Conservation (phyloP, 2,329 filamentous ascomycete genomes). For the Teratosphaeria epicoccoides region DNA sequence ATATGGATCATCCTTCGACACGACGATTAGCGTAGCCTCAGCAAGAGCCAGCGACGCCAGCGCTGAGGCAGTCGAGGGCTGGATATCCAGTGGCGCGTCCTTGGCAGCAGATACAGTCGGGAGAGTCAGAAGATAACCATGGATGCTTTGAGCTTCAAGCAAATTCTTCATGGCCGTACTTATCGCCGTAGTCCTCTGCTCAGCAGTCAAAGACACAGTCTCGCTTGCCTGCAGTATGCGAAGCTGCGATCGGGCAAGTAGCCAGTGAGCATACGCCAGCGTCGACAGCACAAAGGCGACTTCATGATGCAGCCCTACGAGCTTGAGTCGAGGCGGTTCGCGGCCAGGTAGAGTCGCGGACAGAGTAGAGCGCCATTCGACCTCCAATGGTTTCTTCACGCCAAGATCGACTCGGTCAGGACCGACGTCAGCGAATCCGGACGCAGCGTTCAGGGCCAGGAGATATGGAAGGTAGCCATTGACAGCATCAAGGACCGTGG, state of each 20-base stretch:
- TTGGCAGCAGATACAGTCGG: constrained; percentile 40
- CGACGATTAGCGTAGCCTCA: constrained; percentile 80
- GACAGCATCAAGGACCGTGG: constrained; percentile 56
- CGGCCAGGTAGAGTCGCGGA: constrained; percentile 53
- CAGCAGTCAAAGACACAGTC: constrained; percentile 45
- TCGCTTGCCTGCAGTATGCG: constrained; percentile 59
- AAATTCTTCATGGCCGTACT: constrained; percentile 66
- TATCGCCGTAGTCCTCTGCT: constrained; percentile 61
- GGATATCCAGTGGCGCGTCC: constrained; percentile 32
- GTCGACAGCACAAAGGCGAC: constrained; percentile 68
- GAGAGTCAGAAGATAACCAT: constrained; percentile 51
- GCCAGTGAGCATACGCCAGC: constrained; percentile 61
- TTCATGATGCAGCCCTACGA: constrained; percentile 71
- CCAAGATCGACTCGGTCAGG: constrained; percentile 58
- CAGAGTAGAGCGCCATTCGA: constrained; percentile 74
- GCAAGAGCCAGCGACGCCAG: constrained; percentile 58
- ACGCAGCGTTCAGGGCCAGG: constrained; percentile 65
- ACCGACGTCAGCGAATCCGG: constrained; percentile 31
- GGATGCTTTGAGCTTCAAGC: constrained; percentile 67
- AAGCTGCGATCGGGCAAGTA: constrained; percentile 61
- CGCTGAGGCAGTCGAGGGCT: constrained; percentile 33
- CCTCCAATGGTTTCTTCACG: constrained; percentile 56
- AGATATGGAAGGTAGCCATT: constrained; percentile 77
- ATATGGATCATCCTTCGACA: constrained; percentile 91
- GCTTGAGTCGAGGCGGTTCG: constrained; percentile 55